Base-by-base conservation (phyloP, 805 yeast genomes). In the Isabelozyma gotoi region DNA sequence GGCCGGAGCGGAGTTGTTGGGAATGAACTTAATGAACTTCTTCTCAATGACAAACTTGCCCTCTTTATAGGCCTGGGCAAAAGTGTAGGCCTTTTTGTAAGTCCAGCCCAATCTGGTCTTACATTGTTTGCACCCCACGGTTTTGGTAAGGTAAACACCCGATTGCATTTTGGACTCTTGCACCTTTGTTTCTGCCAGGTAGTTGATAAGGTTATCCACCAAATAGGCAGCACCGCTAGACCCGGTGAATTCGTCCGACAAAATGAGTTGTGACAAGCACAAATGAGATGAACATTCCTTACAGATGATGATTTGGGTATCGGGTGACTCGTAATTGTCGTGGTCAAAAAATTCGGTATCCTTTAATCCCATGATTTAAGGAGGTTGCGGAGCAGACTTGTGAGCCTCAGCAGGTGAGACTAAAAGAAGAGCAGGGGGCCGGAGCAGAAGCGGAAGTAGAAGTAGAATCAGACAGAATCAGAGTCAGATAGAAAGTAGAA, bases 41-140 rank as follows among this genome's bases (percentile, higher is more conserved):
- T 60, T 56, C 52, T 71, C 77, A 50, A 71, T 68, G 38, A 71
- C 77, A 50, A 56, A 71, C 53, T 71, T 71, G 36, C 75, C 74
- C 52, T 71, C 77, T 46, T 71, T 71, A 49, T 71, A 71, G 16
- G 57, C 50, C 47, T 71, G 74, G 33, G 60, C 51, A 42, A 59
- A 60, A 39, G 57, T 55, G 47, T 50, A 70, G 10, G 73, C 55
- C 45, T 71, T 71, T 48, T 61, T 61, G 49, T 71, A 71, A 42
- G 52, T 61, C 77, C 77, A 71, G 11, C 77, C 77, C 35, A 71
- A 50, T 15, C 46, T 48, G 8, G 50, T 54, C 38, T 47, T 41
- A 46, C 77, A 71, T 48, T 71, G 77, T 46, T 61, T 69, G 48
- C 77, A 71, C 34, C 48, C 55, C 33, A 71, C 63, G 42, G 66